Evolutionary conservation across 2,329 filamentous ascomycete species (phyloP), one percentile per base, ranked within the genome.

Genomic region (Apiospora kogelbergensis): DNA sequence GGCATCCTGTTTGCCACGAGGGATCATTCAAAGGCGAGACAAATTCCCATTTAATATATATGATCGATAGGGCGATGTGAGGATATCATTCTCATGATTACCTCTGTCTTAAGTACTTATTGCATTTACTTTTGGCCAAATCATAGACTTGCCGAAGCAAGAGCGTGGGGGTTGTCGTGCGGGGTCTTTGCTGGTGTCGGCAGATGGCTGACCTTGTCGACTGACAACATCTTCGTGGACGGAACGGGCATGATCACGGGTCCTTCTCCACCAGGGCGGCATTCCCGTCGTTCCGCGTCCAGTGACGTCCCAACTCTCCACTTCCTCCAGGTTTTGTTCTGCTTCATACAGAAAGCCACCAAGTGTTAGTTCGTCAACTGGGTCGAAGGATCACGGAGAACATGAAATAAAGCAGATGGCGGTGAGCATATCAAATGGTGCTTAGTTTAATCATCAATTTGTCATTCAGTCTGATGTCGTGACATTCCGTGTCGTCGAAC

Each of bases 1-100:
- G 77, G 75, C 78, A 79, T 79, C 6, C 70, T 57, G 48, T 20
- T 33, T n/a, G 41, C 20, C 15, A 6, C 15, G 15, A 33, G 30
- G 2, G 6, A 10, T 53, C 1, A 20, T 57, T 6, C 7, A 57
- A 33, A 57, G 15, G 30, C 20, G 2, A 33, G 26, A n/a, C 15
- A 13, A 15, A 24, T 48, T 1, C 15, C 22, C 10, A 13, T 48
- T 15, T 11, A 22, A 48, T 48, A 13, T 11, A 26, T 48, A 5
- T 26, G 3, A 15, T 15, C 46, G 11, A 13, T 26, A 26, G 26
- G 6, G 26, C 30, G 26, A 57, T 33, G 26, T 4, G 15, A 10
- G 15, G 20, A 10, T 57, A 57, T 20, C 6, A 33, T 53, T 33
- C 6, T 26, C 6, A 33, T 10, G 15, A 33, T 3, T 33, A 11